Evolutionary conservation across 768 basidiomycete genomes (phyloP), one percentile per base, ranked within the genome.

Genomic region (Lactarius vividus): DNA sequence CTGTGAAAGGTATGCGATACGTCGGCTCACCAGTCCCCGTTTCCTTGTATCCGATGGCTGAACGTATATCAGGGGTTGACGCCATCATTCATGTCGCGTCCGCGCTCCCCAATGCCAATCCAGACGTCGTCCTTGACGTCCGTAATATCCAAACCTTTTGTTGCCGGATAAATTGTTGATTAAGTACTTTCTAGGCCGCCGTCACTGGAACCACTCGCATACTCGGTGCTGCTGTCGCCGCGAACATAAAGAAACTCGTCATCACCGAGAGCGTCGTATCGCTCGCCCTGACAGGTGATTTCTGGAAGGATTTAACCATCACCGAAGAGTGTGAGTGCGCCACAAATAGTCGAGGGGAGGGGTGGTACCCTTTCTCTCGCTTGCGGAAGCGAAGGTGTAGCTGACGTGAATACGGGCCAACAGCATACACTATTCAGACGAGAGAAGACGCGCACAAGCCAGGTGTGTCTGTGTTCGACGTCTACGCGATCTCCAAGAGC

Each of bases 401-500:
- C 54, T 62, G 18, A 62, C 28, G 10, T 4, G 15, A 3, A 16
- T 23, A 15, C 37, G 15, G 9, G n/a, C 1, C 20, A 1, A 23
- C 28, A 80, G 80, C 77, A 40, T 79, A 78, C 79, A 75, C 73
- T 33, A 63, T 73, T 1, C 70, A 71, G 6, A 76, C 77, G 11
- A 69, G 67, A 40, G 75, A 78, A 53, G 71, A 75, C 28, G 75
- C 76, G 11, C 60, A 79, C 4, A 60, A 52, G 6, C 71, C 67
- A 2, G 68, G 67, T 40, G 60, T 57, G 28, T 35, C 67, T n/a
- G 64, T 69, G 15, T 56, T 75, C 46, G 71, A 77, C 52, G 72
- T 72, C 23, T 84, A 82, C 66, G 44, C 64, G 20, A 75, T 77
- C 15, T 75, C 79, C 16, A 82, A 82, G 70, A 75, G 70, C 0